Percentiles rank a stretch among this genome's conserved stretches.
Evolutionary conservation across 2,329 filamentous ascomycete species (phyloP).

Genomic region (Sclerotiophoma versabilis): DNA sequence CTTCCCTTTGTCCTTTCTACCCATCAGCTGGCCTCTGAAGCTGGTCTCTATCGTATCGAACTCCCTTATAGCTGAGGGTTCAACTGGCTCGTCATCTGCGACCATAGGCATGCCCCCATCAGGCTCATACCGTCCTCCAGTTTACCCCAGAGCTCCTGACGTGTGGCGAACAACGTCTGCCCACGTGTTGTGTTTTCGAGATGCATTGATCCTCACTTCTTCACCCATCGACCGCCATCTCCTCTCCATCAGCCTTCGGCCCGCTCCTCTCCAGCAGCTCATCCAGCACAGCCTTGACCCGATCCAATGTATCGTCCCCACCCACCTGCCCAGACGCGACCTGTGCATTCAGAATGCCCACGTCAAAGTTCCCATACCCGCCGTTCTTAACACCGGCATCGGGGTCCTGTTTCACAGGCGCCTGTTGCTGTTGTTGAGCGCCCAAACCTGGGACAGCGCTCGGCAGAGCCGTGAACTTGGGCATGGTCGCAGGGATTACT

Average conservation of each 20-base stretch:
- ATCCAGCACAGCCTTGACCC: constrained; percentile 64
- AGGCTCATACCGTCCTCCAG: background rate
- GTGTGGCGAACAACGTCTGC: background rate
- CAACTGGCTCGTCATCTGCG: background rate
- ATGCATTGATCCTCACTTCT: background rate
- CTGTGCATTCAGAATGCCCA: constrained; percentile 88
- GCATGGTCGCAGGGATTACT: constrained; percentile 41
- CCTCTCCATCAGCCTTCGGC: constrained; percentile 15
- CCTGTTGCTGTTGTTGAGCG: constrained; percentile 8
- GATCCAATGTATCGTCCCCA: constrained; percentile 79
- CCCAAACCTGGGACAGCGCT: constrained; percentile 16
- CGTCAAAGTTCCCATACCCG: constrained; percentile 69
- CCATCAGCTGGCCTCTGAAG: too few species aligned
- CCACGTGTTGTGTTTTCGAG: background rate
- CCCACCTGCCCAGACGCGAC: constrained; percentile 82
- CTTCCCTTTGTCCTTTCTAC: too few species aligned
- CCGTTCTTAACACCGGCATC: constrained; percentile 51
- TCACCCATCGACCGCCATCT: constrained; percentile 34
- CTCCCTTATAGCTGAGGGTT: too few species aligned
- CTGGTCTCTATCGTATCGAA: too few species aligned
- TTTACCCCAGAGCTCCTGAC: background rate
- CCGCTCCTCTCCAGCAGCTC: constrained; percentile 31
- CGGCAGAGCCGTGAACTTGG: constrained; percentile 23
- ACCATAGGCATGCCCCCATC: background rate
- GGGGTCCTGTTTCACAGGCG: constrained; percentile 19